Conservation (phyloP, 2,329 filamentous ascomycete species). For the Colletotrichum gloeosporioides region DNA sequence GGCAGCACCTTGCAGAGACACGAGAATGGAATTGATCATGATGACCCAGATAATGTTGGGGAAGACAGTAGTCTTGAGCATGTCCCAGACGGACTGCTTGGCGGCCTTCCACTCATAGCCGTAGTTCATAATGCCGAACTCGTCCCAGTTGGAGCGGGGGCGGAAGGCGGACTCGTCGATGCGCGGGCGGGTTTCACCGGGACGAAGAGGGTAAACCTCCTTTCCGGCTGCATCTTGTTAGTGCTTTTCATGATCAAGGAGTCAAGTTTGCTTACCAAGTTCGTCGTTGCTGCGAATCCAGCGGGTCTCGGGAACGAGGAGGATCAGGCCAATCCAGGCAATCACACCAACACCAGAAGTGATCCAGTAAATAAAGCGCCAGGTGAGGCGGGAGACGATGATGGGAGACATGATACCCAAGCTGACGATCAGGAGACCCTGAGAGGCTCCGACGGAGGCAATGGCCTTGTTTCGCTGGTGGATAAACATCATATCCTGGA, state of each 20-base stretch:
- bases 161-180: conserved; percentile 22
- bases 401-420: conserved; percentile 33
- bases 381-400: conserved; percentile 33
- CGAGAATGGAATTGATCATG: conserved; percentile 34
- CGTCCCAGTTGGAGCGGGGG: conserved; percentile 32
- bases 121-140: conserved; percentile 36
- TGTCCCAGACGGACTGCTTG: conserved; percentile 29
- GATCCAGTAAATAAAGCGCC: conserved; percentile 41
- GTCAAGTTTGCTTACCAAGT: conserved; percentile 25
- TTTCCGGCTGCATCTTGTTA: conserved; percentile 16
- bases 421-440: conserved; percentile 34
- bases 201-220: conserved; percentile 21
- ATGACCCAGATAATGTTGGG: conserved; percentile 40
- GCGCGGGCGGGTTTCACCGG: conserved; percentile 22
- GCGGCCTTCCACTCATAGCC: conserved; percentile 31
- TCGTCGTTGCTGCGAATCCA: conserved; percentile 35
- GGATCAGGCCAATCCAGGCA: conserved; percentile 38
- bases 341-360: conserved; percentile 33
- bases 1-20: conserved; percentile 33
- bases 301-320: conserved; percentile 41
- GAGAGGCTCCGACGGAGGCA: conserved; percentile 32
- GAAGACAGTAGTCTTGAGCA: conserved; percentile 36
- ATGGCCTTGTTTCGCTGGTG: conserved; percentile 41
- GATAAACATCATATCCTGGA: conserved; percentile 44
- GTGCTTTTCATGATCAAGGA: too few relatives aligned